phyloP scores from a whole-genome alignment of 2,329 filamentous ascomycete species.

The Penicillium sp. region DNA sequence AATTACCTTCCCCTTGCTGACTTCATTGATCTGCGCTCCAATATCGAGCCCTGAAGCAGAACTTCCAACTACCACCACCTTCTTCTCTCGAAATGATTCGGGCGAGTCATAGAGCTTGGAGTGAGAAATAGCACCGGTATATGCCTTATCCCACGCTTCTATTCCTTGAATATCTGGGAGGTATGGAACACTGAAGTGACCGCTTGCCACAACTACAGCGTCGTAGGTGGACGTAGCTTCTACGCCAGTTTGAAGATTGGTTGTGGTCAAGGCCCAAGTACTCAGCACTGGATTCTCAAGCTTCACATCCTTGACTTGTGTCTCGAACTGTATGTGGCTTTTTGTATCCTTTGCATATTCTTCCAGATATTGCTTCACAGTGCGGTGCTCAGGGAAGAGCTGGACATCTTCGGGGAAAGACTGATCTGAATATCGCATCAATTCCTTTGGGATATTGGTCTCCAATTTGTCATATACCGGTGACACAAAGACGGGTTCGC shows the following conservation, averaged over 20 bases:
- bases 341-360: constrained; percentile 69
- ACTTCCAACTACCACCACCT: constrained; percentile 81
- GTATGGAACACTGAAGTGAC: constrained; percentile 70
- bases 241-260: constrained; percentile 49
- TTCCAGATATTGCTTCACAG: constrained; percentile 72
- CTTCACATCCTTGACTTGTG: constrained; percentile 64
- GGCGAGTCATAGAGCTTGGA: constrained; percentile 78
- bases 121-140: constrained; percentile 66
- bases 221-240: constrained; percentile 60
- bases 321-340: constrained; percentile 67
- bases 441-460: constrained; percentile 77
- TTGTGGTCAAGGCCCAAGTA: constrained; percentile 63
- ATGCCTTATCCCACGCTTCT: constrained; percentile 56
- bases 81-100: constrained; percentile 64
- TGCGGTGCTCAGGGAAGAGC: constrained; percentile 72
- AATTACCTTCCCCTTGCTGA: constrained; percentile 63
- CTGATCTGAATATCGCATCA: constrained; percentile 79
- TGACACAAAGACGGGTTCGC: constrained; percentile 67
- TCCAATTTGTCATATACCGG: constrained; percentile 81
- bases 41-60: constrained; percentile 84
- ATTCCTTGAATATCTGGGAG: constrained; percentile 65
- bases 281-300: constrained; percentile 34
- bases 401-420: constrained; percentile 64
- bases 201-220: constrained; percentile 72
- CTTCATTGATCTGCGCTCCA: constrained; percentile 67